Evolutionary conservation across 2,329 filamentous ascomycete species (phyloP), one percentile per base, ranked within the genome.

Genomic region (Lasiodiplodia theobromae): DNA sequence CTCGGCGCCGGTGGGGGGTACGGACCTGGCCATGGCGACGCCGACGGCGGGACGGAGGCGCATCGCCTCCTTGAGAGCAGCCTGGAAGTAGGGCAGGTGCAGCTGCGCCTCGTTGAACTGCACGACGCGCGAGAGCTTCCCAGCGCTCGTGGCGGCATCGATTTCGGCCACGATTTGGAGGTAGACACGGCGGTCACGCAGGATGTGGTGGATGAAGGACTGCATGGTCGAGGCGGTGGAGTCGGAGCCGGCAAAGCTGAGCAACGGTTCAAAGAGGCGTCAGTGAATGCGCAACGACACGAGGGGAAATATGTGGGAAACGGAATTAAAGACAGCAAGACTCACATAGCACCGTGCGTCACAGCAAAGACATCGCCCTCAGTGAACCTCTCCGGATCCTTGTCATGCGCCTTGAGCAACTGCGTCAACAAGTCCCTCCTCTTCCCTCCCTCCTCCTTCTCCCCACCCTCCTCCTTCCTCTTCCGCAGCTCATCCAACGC

Each of bases 11-110:
- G 71, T 76, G n/a, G 68, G 28, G 1, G 76, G 77, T 0, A 71
- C 74, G 4, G 75, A 70, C 1, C 77, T 73, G 2, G 73, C 72
- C 34, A 77, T 73, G 6, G 74, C 75, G 49, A 74, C 73, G 2
- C 77, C 77, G 0, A 78, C 73, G 1, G 77, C 73, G 0, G 81
- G 80, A 60, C 80, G 78, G 21, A 80, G 66, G 6, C 80, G 73
- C 71, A 81, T 73, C 0, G 77, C 75, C 65, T 82, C 80, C 68
- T 80, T 81, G 62, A 82, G 69, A 25, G 77, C 72, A 40, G 77
- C 78, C 14, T 72, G 72, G 14, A 77, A 75, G 54, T 77, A 78
- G 1, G 78, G 76, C 4, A 77, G 75, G 51, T 21, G 44, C 44
- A 75, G 73, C 58, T 75, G 34, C 49, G 67, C 65, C 49, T 67